A percentile compares a stretch with the other conserved stretches of the same genome.
Evolutionary conservation across 306 rosid species (phyloP).

Genomic region (Dryas octopetala): DNA sequence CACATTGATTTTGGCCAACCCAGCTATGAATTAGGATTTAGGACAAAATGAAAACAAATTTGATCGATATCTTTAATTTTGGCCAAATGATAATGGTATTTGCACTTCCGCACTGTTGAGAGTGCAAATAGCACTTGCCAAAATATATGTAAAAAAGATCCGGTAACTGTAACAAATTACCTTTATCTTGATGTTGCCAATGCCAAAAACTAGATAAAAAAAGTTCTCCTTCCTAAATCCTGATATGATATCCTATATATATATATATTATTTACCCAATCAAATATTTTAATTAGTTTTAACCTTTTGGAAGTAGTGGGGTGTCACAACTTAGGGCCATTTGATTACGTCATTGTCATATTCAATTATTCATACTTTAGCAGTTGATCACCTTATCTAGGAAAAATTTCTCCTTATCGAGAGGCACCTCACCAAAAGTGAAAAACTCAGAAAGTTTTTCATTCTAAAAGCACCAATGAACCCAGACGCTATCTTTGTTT

Average conservation of each 20-base stretch:
- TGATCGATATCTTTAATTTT: too few relatives aligned
- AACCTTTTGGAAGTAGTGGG: neutral
- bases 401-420: neutral
- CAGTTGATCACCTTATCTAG: too few relatives aligned
- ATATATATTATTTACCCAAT: neutral
- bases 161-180: too few relatives aligned
- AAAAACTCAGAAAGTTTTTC: neutral
- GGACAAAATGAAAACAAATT: too few relatives aligned
- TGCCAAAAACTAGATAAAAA: neutral
- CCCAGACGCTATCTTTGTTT: slow-evolving; percentile 19
- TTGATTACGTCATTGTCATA: neutral
- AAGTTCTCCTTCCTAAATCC: neutral
- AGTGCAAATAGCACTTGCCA: too few relatives aligned
- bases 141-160: too few relatives aligned
- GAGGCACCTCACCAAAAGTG: neutral
- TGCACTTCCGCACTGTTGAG: too few relatives aligned
- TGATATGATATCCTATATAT: neutral
- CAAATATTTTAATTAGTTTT: neutral
- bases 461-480: neutral
- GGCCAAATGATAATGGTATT: too few relatives aligned
- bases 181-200: neutral
- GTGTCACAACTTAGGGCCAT: too few relatives aligned
- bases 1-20: too few relatives aligned
- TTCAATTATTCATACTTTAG: neutral
- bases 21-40: too few relatives aligned